These are phyloP conservation scores for Panicum miliaceum DNA, from an alignment of 176 grass and related monocot genomes.

Conservation along the genomic window DNA sequence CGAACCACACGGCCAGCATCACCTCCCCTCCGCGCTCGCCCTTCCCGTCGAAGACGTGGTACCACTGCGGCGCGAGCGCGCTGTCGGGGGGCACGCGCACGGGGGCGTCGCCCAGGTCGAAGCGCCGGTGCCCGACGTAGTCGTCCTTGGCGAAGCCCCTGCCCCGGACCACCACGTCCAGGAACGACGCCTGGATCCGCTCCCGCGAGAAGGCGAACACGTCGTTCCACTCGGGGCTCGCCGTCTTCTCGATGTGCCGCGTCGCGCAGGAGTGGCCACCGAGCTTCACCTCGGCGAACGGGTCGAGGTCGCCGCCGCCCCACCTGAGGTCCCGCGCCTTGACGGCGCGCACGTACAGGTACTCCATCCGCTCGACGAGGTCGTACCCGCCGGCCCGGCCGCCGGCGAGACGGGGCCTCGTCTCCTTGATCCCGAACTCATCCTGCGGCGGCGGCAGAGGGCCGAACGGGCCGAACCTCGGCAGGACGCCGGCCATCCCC, in stretches of 20 bases:
- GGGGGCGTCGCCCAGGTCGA: slow-evolving; percentile 58
- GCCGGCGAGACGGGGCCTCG: slow-evolving; percentile 46
- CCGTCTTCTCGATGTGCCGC: slow-evolving; percentile 59
- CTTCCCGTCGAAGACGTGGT: slow-evolving; percentile 47
- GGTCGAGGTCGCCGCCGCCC: slow-evolving; percentile 40
- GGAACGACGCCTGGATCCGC: slow-evolving; percentile 40
- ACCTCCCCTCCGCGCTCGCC: slow-evolving; percentile 55
- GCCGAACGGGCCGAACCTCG: slow-evolving; percentile 43
- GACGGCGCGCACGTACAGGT: slow-evolving; percentile 78
- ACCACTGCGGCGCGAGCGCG: slow-evolving; percentile 68
- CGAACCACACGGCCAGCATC: slow-evolving; percentile 74
- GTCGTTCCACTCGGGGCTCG: slow-evolving; percentile 70
- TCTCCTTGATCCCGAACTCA: slow-evolving; percentile 66
- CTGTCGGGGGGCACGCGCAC: slow-evolving; percentile 49
- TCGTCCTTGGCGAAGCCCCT: slow-evolving; percentile 59
- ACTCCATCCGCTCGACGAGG: slow-evolving; percentile 85
- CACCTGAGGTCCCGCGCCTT: slow-evolving; percentile 66
- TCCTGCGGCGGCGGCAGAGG: slow-evolving; percentile 5
- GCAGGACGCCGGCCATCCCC: slow-evolving; percentile 49
- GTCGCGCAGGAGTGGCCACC: slow-evolving; percentile 55
- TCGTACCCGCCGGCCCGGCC: slow-evolving; percentile 54
- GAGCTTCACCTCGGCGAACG: slow-evolving; percentile 50
- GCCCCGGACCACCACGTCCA: slow-evolving; percentile 46
- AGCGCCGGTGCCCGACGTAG: slow-evolving; percentile 43
- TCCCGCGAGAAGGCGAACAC: slow-evolving; percentile 75